phyloP scores from a whole-genome alignment of 805 yeast genomes.

The Wickerhamomyces chaumierensis region DNA sequence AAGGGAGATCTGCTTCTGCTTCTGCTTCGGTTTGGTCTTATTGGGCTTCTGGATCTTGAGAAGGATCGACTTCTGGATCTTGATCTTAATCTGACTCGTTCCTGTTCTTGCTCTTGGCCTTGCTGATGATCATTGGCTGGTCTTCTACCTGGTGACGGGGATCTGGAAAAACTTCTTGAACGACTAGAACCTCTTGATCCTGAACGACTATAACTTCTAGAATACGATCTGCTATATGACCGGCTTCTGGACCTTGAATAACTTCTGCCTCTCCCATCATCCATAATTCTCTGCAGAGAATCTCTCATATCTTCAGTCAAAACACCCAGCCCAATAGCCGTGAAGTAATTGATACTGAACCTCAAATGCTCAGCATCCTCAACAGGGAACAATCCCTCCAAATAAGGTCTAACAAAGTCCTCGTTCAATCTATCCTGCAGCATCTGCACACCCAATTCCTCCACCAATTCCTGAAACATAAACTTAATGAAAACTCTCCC shows the following conservation, averaged over 20 bases:
- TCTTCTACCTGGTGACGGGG: constrained; percentile 1
- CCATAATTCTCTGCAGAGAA: constrained; percentile 26
- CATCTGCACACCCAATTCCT: constrained; percentile 54
- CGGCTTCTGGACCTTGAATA: constrained; percentile 15
- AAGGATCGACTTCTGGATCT: constrained; percentile 5
- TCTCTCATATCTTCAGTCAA: constrained; percentile 77
- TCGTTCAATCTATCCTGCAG: constrained; percentile 42
- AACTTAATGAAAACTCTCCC: constrained; percentile 73
- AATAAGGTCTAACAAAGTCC: constrained; percentile 33
- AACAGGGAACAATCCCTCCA: constrained; percentile 56
- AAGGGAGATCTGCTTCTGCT: neutral
- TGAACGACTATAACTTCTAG: constrained; percentile 17
- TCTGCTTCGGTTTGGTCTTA: constrained; percentile 5
- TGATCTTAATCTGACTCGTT: no score
- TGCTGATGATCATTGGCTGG: no score
- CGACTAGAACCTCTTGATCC: constrained; percentile 4
- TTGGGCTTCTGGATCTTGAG: constrained; percentile 3
- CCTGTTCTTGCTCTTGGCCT: no score
- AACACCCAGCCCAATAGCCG: constrained; percentile 83
- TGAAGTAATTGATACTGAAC: constrained; percentile 81
- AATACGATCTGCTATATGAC: no score
- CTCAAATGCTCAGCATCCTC: constrained; percentile 42
- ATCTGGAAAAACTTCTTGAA: constrained; percentile 11
- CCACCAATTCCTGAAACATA: constrained; percentile 66
- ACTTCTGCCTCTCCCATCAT: constrained; percentile 13